phyloP scores from a whole-genome alignment of 73 alveolate genomes.

The Diophrys appendiculata region DNA sequence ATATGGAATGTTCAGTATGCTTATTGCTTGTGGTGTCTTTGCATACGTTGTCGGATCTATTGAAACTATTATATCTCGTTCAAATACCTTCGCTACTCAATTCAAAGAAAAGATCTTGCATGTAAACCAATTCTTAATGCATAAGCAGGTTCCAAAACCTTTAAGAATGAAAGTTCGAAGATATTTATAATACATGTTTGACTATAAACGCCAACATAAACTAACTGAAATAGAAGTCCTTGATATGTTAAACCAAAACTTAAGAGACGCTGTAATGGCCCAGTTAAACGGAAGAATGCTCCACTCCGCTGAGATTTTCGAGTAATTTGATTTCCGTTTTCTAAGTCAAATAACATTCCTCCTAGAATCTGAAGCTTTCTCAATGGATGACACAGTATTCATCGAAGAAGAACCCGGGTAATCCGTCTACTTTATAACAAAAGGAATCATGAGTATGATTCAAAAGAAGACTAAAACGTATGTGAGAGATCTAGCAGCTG shows the following conservation, averaged over 20 bases:
- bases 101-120: constrained; percentile 70
- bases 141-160: constrained; percentile 70
- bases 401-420: constrained; percentile 73
- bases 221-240: constrained; percentile 77
- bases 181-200: constrained; percentile 78
- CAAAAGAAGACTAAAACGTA: constrained; percentile 60
- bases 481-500: constrained; percentile 57
- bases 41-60: constrained; percentile 86
- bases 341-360: constrained; percentile 53
- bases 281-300: constrained; percentile 70
- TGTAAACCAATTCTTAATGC: constrained; percentile 70
- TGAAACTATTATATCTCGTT: constrained; percentile 68
- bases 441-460: constrained; percentile 75
- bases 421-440: constrained; percentile 64
- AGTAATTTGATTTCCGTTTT: constrained; percentile 65
- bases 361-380: constrained; percentile 66
- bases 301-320: constrained; percentile 53
- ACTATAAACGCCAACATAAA: constrained; percentile 62
- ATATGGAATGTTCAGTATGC: constrained; percentile 65
- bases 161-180: constrained; percentile 68
- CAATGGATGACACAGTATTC: constrained; percentile 78
- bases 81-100: constrained; percentile 56
- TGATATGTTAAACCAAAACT: constrained; percentile 63
- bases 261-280: constrained; percentile 61
- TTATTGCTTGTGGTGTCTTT: constrained; percentile 80